Evolutionary conservation across 352 stramenopile genomes (phyloP), one percentile per base, ranked within the genome.

Genomic region (Phytophthora sojae): DNA sequence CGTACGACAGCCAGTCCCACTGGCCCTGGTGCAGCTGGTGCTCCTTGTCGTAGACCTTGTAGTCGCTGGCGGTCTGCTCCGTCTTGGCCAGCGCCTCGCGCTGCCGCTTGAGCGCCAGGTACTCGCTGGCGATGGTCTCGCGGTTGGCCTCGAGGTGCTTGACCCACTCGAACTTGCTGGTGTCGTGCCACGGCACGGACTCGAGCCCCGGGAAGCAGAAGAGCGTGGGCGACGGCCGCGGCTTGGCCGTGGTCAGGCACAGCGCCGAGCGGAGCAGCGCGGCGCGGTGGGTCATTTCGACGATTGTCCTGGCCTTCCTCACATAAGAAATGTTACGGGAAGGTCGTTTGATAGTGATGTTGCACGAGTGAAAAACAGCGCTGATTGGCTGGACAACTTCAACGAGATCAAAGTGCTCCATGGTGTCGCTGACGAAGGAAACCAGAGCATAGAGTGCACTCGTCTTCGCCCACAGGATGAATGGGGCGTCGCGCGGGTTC

Each of bases 1-100:
- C 83, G 62, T 93, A 93, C 66, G 85, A 91, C 64, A 94, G 79
- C 97, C 97, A 99, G 83, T 99, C 94, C 97, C 97, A 99, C 54
- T 92, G 68, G 14, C 92, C 92, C 57, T 87, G 53, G 71, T 95
- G 87, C 67, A 95, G 73, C 69, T 90, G 76, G 32, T 95, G 85
- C 63, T 95, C 85, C 56, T 91, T 86, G 69, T 90, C 84, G 52
- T 82, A 81, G 15, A 86, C 71, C 11, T 88, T 85, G 65, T 95
- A 93, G 68, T 95, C 83, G 4, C 42, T 77, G 6, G 55, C 53
- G n/a, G 57, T 54, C 21, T 75, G 35, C 25, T 54, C 17, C 1
- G 60, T 67, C 9, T 51, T 50, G 11, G 54, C 30, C 45, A 76
- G 30, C 15, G 47, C 29, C 17, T 77, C 58, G 6, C 85, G 83